Conservation (phyloP, 106 monocot species). For the Acanthochlamys bracteata region DNA sequence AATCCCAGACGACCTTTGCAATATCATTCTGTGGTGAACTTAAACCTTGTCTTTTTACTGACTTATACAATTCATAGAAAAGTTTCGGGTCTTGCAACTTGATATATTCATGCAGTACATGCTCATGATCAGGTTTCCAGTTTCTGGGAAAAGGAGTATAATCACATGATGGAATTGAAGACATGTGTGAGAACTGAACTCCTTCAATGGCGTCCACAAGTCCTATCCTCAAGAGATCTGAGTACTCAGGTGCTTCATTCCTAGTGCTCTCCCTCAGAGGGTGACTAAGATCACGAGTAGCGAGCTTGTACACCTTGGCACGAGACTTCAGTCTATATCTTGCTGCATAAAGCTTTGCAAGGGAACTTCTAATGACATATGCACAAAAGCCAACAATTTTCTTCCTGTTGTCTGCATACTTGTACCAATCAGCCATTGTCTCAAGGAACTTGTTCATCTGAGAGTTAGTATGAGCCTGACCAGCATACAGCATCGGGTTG, state of each 20-base stretch:
- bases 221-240: conserved; percentile 93
- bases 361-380: conserved; percentile 82
- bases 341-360: conserved; percentile 95
- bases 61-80: conserved; percentile 64
- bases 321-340: conserved; percentile 92
- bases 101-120: conserved; percentile 55
- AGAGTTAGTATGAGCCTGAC: conserved; percentile 90
- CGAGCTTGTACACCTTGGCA: conserved; percentile 89
- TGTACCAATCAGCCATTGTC: conserved; percentile 94
- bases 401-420: conserved; percentile 91
- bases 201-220: conserved; percentile 93
- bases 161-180: conserved; percentile 84
- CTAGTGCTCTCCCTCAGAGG: conserved; percentile 65
- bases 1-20: conserved; percentile 66
- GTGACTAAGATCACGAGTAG: conserved; percentile 65
- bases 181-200: conserved; percentile 85
- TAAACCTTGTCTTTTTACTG: conserved; percentile 40
- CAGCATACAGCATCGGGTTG: conserved; percentile 85
- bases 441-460: conserved; percentile 99
- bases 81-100: conserved; percentile 78
- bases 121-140: conserved; percentile 77
- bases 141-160: conserved; percentile 85
- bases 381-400: conserved; percentile 95
- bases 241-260: conserved; percentile 74
- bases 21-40: conserved; percentile 67